Base-by-base conservation (phyloP, 805 yeast genomes). In the Candida arabinofermentans region DNA sequence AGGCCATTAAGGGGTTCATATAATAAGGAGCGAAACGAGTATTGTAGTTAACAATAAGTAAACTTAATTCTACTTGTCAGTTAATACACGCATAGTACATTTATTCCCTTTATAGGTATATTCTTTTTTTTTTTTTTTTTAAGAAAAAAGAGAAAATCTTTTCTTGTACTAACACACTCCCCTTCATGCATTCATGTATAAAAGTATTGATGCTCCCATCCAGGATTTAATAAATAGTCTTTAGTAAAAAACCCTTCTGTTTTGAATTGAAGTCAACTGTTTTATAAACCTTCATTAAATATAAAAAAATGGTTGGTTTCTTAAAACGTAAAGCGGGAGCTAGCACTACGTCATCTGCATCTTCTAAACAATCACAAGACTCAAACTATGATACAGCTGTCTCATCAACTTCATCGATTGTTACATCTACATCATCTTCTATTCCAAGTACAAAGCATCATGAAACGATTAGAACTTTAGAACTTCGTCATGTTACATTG, bases 401-500 rank as follows among this genome's bases (percentile, higher is more conserved):
- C 19, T 24, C 40, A 9, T n/a, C n/a, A n/a, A n/a, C n/a, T n/a
- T n/a, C n/a, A n/a, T n/a, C n/a, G n/a, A n/a, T n/a, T n/a, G n/a
- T n/a, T n/a, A 32, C 46, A 7, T 40, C 46, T 7, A 39, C 35
- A 10, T n/a, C 40, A 18, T 39, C 45, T 16, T 37, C 36, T 10
- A 41, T 24, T n/a, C 31, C 43, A 6, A 40, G 42, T 19, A 44
- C 16, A 40, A 40, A 9, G 41, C 43, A 4, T 36, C 40, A 43
- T 29, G 23, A 27, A 22, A 37, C 39, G 14, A 37, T 29, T n/a
- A 37, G 39, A 37, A 29, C 34, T 14, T 46, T 62, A 17, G 44
- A 58, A 38, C 48, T 53, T 35, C 57, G 72, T 43, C 71, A 66
- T 47, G 59, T 67, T 38, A 64, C 65, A 41, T 61, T 67, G 41